phyloP scores from a whole-genome alignment of 352 stramenopile genomes.

The Phytophthora colocasiae region DNA sequence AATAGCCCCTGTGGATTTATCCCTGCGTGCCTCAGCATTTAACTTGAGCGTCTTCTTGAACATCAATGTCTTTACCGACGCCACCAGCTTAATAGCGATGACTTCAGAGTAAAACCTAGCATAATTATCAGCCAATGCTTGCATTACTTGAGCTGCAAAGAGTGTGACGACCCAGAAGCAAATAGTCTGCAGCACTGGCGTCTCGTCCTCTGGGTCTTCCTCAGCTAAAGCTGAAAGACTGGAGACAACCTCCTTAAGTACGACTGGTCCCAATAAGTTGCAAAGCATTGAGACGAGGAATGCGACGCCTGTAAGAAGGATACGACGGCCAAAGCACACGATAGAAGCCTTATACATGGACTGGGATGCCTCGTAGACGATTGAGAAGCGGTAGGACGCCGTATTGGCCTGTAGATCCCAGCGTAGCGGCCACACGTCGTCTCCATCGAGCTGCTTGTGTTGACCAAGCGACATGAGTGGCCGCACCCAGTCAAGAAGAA shows the following conservation, averaged over 20 bases:
- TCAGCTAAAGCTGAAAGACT: conserved; percentile 33
- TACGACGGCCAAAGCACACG: conserved; percentile 42
- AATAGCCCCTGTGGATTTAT: conserved; percentile 65
- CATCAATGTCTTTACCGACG: conserved; percentile 55
- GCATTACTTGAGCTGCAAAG: conserved; percentile 59
- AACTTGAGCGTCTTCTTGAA: conserved; percentile 63
- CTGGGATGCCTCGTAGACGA: conserved; percentile 32
- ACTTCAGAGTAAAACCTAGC: conserved; percentile 55
- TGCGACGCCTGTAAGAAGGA: conserved; percentile 48
- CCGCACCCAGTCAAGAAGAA: conserved; percentile 59
- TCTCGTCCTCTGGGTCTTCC: conserved; percentile 22
- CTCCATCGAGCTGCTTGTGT: conserved; percentile 48
- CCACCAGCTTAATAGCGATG: conserved; percentile 64
- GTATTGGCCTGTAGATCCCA: conserved; percentile 34
- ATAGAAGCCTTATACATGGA: conserved; percentile 47
- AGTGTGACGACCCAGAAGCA: conserved; percentile 48
- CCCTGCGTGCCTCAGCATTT: conserved; percentile 43
- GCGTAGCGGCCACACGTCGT: conserved; percentile 56
- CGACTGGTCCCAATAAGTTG: conserved; percentile 56
- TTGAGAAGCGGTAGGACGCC: conserved; percentile 31
- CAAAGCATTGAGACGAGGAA: conserved; percentile 59
- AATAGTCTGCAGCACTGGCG: conserved; percentile 29
- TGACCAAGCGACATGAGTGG: conserved; percentile 56
- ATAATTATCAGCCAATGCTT: conserved; percentile 61
- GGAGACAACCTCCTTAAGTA: conserved; percentile 51